These are phyloP conservation scores for Fraxinus nigra DNA, from an alignment of 305 asterid species.

Conservation along the genomic window DNA sequence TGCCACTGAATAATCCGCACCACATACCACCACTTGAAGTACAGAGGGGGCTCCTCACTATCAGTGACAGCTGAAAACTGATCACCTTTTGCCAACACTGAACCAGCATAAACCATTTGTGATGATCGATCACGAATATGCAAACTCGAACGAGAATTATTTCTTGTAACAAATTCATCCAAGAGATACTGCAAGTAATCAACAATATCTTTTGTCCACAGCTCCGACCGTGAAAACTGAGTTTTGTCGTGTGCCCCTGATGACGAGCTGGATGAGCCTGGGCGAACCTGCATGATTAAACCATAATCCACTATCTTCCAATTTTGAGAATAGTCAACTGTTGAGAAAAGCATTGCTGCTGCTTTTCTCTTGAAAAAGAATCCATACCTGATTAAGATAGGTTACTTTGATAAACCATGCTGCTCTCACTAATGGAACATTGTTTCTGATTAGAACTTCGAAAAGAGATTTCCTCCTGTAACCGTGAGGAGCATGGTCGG, in stretches of 20 bases:
- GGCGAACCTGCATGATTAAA: conserved; percentile 69
- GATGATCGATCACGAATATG: conserved; percentile 67
- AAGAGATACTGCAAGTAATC: conserved; percentile 87
- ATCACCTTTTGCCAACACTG: conserved; percentile 60
- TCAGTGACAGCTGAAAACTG: conserved; percentile 45
- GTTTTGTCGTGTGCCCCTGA: conserved; percentile 75
- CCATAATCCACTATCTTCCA: conserved; percentile 28
- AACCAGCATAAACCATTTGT: conserved; percentile 63
- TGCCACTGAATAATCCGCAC: conserved; percentile 96
- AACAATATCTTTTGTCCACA: conserved; percentile 94
- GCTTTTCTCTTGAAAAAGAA: conserved; percentile 19
- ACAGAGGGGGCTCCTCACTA: conserved; percentile 83
- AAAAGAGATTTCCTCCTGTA: conserved; percentile 72
- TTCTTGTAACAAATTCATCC: conserved; percentile 81
- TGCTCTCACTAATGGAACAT: conserved; percentile 88
- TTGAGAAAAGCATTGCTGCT: background rate
- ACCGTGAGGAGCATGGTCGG: conserved; percentile 97
- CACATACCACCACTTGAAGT: conserved; percentile 98
- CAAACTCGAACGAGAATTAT: conserved; percentile 54
- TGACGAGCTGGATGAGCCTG: conserved; percentile 64
- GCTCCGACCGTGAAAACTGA: conserved; percentile 82
- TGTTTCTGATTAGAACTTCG: conserved; percentile 84
- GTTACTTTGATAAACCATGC: conserved; percentile 98
- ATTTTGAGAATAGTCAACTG: conserved; percentile 20
- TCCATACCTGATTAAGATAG: conserved; percentile 93